A percentile compares a stretch with the other conserved stretches of the same genome.
phyloP scores from a whole-genome alignment of 768 basidiomycete species.

The Lepiota venenata region DNA sequence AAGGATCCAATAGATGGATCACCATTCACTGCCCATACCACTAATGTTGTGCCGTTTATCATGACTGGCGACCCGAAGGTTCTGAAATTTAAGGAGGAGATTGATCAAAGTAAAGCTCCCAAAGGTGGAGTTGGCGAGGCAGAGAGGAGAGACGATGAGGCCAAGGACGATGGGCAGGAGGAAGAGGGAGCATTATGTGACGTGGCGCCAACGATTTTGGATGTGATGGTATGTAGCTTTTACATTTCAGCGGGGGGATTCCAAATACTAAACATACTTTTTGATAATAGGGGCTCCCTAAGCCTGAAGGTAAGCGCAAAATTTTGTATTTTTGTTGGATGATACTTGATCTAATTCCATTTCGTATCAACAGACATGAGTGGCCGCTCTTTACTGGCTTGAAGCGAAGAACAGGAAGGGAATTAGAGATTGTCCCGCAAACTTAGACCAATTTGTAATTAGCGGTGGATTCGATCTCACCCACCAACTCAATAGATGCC shows the following conservation, averaged over 20 bases:
- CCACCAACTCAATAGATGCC: too few species aligned
- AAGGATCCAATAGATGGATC: conserved; percentile 75
- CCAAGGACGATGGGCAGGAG: conserved; percentile 39
- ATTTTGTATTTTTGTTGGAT: too few species aligned
- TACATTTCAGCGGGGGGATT: not conserved
- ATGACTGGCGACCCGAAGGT: conserved; percentile 64
- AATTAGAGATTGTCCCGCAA: not conserved
- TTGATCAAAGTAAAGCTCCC: conserved; percentile 49
- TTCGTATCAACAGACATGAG: conserved; percentile 55
- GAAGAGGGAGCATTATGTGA: conserved; percentile 82
- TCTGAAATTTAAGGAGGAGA: conserved; percentile 51
- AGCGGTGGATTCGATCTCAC: too few species aligned
- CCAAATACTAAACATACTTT: not conserved
- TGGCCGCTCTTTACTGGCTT: conserved; percentile 49
- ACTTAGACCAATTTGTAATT: too few species aligned
- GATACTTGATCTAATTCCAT: not conserved
- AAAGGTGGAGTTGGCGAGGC: conserved; percentile 50
- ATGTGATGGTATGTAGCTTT: conserved; percentile 48
- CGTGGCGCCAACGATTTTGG: conserved; percentile 87
- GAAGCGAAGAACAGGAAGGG: not conserved
- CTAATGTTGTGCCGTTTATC: conserved; percentile 89
- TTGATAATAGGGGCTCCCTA: conserved; percentile 46
- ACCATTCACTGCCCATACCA: conserved; percentile 91
- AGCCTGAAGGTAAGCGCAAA: conserved; percentile 43
- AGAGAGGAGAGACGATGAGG: conserved; percentile 45